Evolutionary conservation across 2,329 filamentous ascomycete species (phyloP), one percentile per base, ranked within the genome.

Genomic region (Curvularia sp.): DNA sequence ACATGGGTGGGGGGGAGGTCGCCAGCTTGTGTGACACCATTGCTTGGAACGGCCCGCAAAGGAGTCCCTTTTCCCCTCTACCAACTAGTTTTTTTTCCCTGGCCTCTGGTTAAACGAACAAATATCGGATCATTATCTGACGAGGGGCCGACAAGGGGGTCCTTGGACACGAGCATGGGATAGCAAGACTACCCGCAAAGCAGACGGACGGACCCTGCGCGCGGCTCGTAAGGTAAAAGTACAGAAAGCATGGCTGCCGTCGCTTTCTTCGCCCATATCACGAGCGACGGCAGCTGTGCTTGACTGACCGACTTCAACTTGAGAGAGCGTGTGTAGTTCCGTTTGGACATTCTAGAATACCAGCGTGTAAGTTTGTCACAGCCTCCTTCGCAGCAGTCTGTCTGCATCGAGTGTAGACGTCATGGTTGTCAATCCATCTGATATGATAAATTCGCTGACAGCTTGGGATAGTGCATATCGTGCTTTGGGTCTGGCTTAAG

Each of bases 71-170:
- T 44, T 26, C 24, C 24, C 42, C 24, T 44, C 30, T 20, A 13
- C 24, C n/a, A 35, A 33, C 49, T 52, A 52, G 55, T 64, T 57
- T 28, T 26, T 15, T n/a, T 18, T 28, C 3, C 6, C 15, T 38
- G 15, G 35, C 35, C n/a, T 38, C 13, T 38, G 35, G n/a, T 18
- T 38, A 38, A 38, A 60, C 66, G 59, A 63, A 61, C 24, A 53
- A 46, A 49, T 53, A 64, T 73, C 70, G 68, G 66, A 67, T 65
- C 64, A 75, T 67, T 51, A 58, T 75, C 66, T 70, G 59, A 64
- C 63, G 65, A 70, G 67, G 44, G 66, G 49, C 47, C 60, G 58
- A 66, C 61, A 66, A 60, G 53, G 24, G 57, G 24, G 57, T 8
- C 33, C 52, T 58, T 53, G 55, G 26, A 31, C 8, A 9, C 60